Evolutionary conservation across 176 grass and related monocot species (phyloP).

Genomic region (barley (Hordeum vulgare)): DNA sequence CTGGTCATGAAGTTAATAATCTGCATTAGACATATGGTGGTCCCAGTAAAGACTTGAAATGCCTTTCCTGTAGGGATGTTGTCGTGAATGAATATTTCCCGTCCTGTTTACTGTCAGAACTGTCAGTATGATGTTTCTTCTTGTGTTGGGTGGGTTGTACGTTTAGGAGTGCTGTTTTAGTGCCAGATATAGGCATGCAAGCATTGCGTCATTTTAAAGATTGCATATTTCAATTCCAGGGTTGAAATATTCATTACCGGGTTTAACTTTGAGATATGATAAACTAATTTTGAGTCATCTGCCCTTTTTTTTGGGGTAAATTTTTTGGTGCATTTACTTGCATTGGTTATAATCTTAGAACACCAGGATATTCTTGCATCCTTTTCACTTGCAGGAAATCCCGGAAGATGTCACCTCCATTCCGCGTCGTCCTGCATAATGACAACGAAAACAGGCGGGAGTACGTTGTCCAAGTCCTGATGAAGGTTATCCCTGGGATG

Average conservation of each 20-base stretch:
- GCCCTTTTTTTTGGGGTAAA: not conserved
- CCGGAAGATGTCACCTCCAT: conserved; percentile 72
- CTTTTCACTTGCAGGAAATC: conserved; percentile 56
- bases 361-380: not conserved
- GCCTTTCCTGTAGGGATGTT: not conserved
- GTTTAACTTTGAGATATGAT: not conserved
- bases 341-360: not conserved
- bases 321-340: not conserved
- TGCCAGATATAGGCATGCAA: not conserved
- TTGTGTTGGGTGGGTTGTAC: not conserved
- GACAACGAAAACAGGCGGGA: conserved; percentile 86
- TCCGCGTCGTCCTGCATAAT: conserved; percentile 73
- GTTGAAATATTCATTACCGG: not conserved
- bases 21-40: not conserved
- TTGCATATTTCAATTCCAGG: not conserved
- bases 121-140: not conserved
- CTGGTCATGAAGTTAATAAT: not conserved
- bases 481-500: conserved; percentile 97
- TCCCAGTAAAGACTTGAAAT: not conserved
- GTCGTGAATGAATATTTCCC: not conserved
- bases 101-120: not conserved
- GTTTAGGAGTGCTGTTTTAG: not conserved
- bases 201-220: not conserved
- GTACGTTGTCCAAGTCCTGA: conserved; percentile 94
- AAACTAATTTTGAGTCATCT: not conserved